Evolutionary conservation across 768 basidiomycete species (phyloP).

Genomic region (Crassisporium funariophilum): DNA sequence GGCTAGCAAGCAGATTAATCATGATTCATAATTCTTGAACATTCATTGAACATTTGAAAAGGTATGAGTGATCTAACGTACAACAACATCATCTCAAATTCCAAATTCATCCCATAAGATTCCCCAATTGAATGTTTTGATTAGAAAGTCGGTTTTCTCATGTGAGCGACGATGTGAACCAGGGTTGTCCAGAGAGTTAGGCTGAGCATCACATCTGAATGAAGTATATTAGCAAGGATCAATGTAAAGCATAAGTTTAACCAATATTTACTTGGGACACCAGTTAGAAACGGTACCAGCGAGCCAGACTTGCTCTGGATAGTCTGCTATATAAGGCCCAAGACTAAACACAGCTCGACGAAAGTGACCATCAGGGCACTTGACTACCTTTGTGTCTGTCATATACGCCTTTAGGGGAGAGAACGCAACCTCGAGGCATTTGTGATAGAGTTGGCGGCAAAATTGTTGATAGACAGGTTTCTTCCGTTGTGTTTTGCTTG

Average conservation of each 20-base stretch:
- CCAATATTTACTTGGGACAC: constrained; percentile 15
- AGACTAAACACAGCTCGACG: constrained; percentile 25
- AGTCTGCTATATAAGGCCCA: constrained; percentile 36
- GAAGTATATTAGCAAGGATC: neutral
- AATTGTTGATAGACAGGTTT: constrained; percentile 22
- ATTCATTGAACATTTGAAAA: neutral
- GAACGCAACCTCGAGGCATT: constrained; percentile 18
- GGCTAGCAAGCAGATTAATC: constrained; percentile 25
- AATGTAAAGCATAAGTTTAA: neutral
- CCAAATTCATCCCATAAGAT: constrained; percentile 34
- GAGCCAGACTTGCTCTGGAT: constrained; percentile 34
- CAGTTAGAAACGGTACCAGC: constrained; percentile 23
- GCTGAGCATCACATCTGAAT: constrained; percentile 19
- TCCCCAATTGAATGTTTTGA: constrained; percentile 20
- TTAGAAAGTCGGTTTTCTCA: constrained; percentile 22
- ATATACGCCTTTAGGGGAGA: constrained; percentile 15
- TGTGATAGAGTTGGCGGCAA: constrained; percentile 28
- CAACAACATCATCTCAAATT: constrained; percentile 21
- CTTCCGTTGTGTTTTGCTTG: constrained; percentile 15
- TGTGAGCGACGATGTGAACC: constrained; percentile 15
- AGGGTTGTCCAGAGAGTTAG: constrained; percentile 14
- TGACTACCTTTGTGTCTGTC: constrained; percentile 17
- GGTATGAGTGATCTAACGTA: no score
- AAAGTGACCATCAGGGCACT: constrained; percentile 33
- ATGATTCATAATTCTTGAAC: neutral